Evolutionary conservation across 805 yeast species (phyloP), one percentile per base, ranked within the genome.

Genomic region (Wickerhamomyces queroliae): DNA sequence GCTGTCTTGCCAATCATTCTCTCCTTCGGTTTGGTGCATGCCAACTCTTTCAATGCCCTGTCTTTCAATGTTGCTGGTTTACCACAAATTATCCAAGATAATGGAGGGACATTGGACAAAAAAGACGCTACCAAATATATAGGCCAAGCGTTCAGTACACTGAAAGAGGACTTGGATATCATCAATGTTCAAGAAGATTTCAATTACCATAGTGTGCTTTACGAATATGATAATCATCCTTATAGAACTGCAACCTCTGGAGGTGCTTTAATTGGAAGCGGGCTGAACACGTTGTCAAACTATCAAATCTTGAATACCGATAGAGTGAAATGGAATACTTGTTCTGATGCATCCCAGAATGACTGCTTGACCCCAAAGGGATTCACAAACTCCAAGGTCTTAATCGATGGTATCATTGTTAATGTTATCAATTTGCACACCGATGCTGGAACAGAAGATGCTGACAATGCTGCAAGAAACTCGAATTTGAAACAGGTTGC

Each of bases 291-390:
- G 3, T 28, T 41, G 17, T 37, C 44, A 5, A 41, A 41, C 38
- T 41, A 38, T 30, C 19, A 38, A 31, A 37, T 40, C 39, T 21
- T 41, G 26, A 35, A 41, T 24, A 37, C 38, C 10, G 23, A 35
- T 20, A 31, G 44, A 28, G 37, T 38, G 20, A 41, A 41, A 22
- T 41, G 44, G 44, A 19, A 32, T 16, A 28, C 27, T 2, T 41
- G 44, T 29, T 41, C 44, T 4, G 35, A 35, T 27, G 44, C 44
- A 12, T 41, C 44, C 10, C 36, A 35, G 13, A 32, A 16, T 20
- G 44, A 41, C 28, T 41, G 44, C 19, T 31, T 41, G 23, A 41
- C 44, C 1, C 44, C 44, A 32, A 41, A 41, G 32, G 44, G 44
- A 12, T 41, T 38, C 44, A 38, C 44, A 8, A 33, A 32, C 16